Evolutionary conservation across 2,329 filamentous ascomycete genomes (phyloP).

Genomic region (Zopfia rhizophila): DNA sequence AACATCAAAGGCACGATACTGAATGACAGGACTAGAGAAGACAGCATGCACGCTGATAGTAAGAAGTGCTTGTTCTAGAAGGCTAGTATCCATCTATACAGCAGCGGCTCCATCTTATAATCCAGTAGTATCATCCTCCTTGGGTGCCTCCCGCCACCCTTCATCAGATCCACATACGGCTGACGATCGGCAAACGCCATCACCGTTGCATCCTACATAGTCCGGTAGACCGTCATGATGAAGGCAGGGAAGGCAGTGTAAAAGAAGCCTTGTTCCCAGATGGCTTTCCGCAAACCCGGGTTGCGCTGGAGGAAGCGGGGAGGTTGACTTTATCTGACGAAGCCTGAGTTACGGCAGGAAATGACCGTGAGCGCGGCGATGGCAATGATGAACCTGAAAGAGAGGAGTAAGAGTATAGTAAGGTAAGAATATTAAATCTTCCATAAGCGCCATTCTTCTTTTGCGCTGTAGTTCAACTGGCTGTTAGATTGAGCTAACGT

Average conservation of each 20-base stretch:
- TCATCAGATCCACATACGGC: slow-evolving; percentile 14
- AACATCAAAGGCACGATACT: slow-evolving; percentile 14
- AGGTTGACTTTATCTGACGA: slow-evolving; percentile 9
- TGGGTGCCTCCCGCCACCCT: not conserved
- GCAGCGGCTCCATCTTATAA: slow-evolving; percentile 10
- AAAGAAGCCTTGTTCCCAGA: slow-evolving; percentile 15
- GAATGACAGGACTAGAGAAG: slow-evolving; percentile 11
- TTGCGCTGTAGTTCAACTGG: too few relatives aligned
- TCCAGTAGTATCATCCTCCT: slow-evolving; percentile 10
- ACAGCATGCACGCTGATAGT: slow-evolving; percentile 10
- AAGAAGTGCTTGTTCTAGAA: slow-evolving; percentile 7
- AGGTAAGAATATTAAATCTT: slow-evolving; percentile 11
- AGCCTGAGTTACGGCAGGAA: slow-evolving; percentile 5
- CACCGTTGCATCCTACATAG: slow-evolving; percentile 12
- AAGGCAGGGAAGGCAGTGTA: slow-evolving; percentile 14
- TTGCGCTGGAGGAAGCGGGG: slow-evolving; percentile 11
- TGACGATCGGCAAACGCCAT: slow-evolving; percentile 16
- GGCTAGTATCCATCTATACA: slow-evolving; percentile 6
- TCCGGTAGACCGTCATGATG: slow-evolving; percentile 14
- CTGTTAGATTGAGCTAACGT: too few relatives aligned
- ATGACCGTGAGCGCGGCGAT: slow-evolving; percentile 6
- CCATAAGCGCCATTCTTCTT: slow-evolving; percentile 7
- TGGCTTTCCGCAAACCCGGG: slow-evolving; percentile 11
- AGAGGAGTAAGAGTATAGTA: slow-evolving; percentile 1
- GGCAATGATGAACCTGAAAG: slow-evolving; percentile 1